Evolutionary conservation across 2,329 filamentous ascomycete genomes (phyloP).

Genomic region (Aspergillus eucalypticola): DNA sequence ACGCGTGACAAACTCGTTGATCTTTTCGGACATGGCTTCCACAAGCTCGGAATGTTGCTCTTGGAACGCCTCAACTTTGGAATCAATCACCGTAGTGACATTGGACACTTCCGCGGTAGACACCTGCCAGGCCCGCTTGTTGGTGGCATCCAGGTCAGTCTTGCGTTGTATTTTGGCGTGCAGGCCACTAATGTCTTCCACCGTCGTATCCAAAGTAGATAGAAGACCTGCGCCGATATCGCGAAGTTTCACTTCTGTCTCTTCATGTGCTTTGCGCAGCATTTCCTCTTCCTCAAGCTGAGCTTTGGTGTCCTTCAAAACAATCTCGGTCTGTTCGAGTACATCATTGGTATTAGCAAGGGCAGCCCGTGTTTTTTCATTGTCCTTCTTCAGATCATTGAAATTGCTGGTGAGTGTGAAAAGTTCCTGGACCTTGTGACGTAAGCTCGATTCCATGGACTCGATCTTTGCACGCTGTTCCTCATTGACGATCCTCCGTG

Average conservation of each 20-base stretch:
- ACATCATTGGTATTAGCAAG: conserved; percentile 80
- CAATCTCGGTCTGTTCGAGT: conserved; percentile 83
- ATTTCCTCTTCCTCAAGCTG: conserved; percentile 76
- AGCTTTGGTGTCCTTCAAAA: conserved; percentile 74
- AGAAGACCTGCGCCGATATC: conserved; percentile 74
- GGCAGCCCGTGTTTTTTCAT: conserved; percentile 70
- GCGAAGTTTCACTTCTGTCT: conserved; percentile 76
- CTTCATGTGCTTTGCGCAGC: conserved; percentile 78
- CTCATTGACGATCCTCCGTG: conserved; percentile 83
- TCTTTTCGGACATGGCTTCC: conserved; percentile 64
- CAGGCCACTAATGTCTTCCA: conserved; percentile 76
- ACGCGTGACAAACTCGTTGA: conserved; percentile 73
- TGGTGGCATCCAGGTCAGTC: conserved; percentile 77
- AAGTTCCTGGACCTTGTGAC: conserved; percentile 91
- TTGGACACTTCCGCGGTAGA: conserved; percentile 74
- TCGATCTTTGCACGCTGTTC: conserved; percentile 92
- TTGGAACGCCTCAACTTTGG: conserved; percentile 71
- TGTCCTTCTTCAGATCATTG: conserved; percentile 84
- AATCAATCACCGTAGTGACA: conserved; percentile 75
- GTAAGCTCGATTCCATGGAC: conserved; percentile 83
- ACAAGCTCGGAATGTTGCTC: conserved; percentile 72
- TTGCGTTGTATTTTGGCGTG: conserved; percentile 85
- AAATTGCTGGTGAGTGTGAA: conserved; percentile 84
- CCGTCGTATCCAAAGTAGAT: conserved; percentile 73
- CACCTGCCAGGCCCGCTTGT: conserved; percentile 74